Evolutionary conservation across 2,329 filamentous ascomycete species (phyloP).

Genomic region (Gaeumannomyces tritici): DNA sequence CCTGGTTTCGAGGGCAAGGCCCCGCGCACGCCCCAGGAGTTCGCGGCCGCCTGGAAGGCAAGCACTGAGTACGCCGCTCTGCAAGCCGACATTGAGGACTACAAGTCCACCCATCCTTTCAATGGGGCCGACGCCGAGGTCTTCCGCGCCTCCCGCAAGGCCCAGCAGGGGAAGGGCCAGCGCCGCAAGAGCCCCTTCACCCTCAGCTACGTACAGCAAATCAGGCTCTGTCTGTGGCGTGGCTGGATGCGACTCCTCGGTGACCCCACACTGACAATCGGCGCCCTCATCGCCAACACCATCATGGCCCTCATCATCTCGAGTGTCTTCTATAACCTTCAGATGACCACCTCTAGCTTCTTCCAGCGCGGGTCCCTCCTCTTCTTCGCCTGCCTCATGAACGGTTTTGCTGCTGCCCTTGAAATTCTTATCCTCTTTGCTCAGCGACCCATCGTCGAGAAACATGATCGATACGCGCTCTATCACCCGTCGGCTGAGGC

Average conservation of each 20-base stretch:
- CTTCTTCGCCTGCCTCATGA: slow-evolving; percentile 83
- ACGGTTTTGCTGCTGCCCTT: slow-evolving; percentile 71
- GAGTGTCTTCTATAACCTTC: slow-evolving; percentile 72
- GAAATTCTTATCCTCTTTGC: slow-evolving; percentile 82
- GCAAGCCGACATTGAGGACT: slow-evolving; percentile 44
- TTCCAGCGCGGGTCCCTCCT: slow-evolving; percentile 70
- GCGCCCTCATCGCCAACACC: slow-evolving; percentile 61
- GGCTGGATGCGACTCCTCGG: slow-evolving; percentile 69
- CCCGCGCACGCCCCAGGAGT: slow-evolving; percentile 53
- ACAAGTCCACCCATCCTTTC: slow-evolving; percentile 43
- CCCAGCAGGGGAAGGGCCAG: slow-evolving; percentile 46
- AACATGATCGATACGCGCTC: slow-evolving; percentile 75
- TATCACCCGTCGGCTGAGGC: slow-evolving; percentile 88
- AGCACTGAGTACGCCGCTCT: slow-evolving; percentile 40
- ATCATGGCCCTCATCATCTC: slow-evolving; percentile 69
- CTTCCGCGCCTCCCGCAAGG: slow-evolving; percentile 44
- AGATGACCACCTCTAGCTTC: slow-evolving; percentile 58
- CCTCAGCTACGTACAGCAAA: slow-evolving; percentile 65
- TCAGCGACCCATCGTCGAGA: slow-evolving; percentile 86
- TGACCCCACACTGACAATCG: slow-evolving; percentile 66
- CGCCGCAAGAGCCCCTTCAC: slow-evolving; percentile 73
- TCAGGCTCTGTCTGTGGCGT: slow-evolving; percentile 70
- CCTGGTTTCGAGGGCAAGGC: slow-evolving; percentile 45
- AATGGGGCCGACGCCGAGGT: slow-evolving; percentile 44
- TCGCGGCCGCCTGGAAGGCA: slow-evolving; percentile 47